These are phyloP conservation scores for Iris pallida DNA, from an alignment of 116 monocot genomes.

Conservation along the genomic window DNA sequence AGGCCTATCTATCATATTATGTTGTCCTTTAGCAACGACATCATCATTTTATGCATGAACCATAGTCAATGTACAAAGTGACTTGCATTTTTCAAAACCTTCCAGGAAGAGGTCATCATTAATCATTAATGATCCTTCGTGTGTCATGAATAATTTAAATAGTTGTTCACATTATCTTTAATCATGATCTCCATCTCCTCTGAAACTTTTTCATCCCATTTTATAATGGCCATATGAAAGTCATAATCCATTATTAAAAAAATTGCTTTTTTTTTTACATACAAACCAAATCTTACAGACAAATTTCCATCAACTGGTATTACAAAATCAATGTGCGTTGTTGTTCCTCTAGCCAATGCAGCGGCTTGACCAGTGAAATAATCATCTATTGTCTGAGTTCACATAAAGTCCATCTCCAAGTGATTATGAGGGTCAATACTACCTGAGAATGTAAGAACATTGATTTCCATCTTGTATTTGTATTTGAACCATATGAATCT, in stretches of 20 bases:
- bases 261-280: conserved; percentile 58
- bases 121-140: conserved; percentile 84
- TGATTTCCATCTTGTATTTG: no score
- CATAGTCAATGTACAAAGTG: conserved; percentile 82
- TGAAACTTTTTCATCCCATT: conserved; percentile 78
- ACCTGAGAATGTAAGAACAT: conserved; percentile 24
- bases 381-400: conserved; percentile 64
- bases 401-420: conserved; percentile 88
- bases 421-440: conserved; percentile 92
- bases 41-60: conserved; percentile 97
- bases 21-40: conserved; percentile 84
- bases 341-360: conserved; percentile 84
- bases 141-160: conserved; percentile 97
- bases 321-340: conserved; percentile 94
- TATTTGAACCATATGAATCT: no score
- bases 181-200: conserved; percentile 87
- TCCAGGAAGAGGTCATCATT: conserved; percentile 72
- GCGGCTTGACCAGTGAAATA: conserved; percentile 81
- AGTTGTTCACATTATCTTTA: conserved; percentile 88
- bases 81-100: conserved; percentile 74
- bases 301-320: conserved; percentile 74
- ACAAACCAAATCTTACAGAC: conserved; percentile 61
- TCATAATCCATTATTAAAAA: conserved; percentile 92
- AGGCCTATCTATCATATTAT: conserved; percentile 72
- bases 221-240: conserved; percentile 87